Evolutionary conservation across 2,329 filamentous ascomycete species (phyloP).

Genomic region (Meredithiella fracta): DNA sequence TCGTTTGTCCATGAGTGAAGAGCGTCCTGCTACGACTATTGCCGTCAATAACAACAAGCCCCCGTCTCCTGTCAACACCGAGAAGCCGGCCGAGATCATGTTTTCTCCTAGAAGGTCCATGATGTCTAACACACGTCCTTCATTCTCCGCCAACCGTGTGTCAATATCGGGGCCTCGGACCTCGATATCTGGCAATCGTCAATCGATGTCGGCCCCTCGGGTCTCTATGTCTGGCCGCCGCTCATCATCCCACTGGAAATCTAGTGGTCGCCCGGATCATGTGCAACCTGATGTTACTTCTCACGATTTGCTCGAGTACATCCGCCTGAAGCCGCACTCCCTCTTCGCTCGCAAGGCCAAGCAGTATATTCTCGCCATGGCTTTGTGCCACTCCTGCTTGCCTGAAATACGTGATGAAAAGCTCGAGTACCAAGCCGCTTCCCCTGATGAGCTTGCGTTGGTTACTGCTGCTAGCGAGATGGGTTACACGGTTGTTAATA

Average conservation of each 20-base stretch:
- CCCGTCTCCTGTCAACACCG: slow-evolving; percentile 21
- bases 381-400: slow-evolving; percentile 79
- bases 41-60: slow-evolving; percentile 16
- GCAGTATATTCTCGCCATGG: slow-evolving; percentile 69
- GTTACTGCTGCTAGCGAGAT: slow-evolving; percentile 74
- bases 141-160: slow-evolving; percentile 11
- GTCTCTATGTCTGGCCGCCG: slow-evolving; percentile 23
- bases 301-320: slow-evolving; percentile 59
- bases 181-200: slow-evolving; percentile 17
- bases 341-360: slow-evolving; percentile 62
- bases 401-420: slow-evolving; percentile 60
- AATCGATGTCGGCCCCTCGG: slow-evolving; percentile 15
- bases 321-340: slow-evolving; percentile 58
- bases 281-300: slow-evolving; percentile 46
- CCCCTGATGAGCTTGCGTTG: slow-evolving; percentile 76
- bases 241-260: slow-evolving; percentile 35
- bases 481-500: slow-evolving; percentile 60
- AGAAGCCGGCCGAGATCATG: slow-evolving; percentile 16
- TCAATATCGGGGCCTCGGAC: slow-evolving; percentile 14
- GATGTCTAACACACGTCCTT: slow-evolving; percentile 10
- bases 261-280: slow-evolving; percentile 31
- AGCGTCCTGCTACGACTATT: not conserved
- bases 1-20: slow-evolving; percentile 11
- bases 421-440: slow-evolving; percentile 73
- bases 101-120: slow-evolving; percentile 17